Evolutionary conservation across 2,329 filamentous ascomycete species (phyloP), one percentile per base, ranked within the genome.

Genomic region (Microdochium paspali): DNA sequence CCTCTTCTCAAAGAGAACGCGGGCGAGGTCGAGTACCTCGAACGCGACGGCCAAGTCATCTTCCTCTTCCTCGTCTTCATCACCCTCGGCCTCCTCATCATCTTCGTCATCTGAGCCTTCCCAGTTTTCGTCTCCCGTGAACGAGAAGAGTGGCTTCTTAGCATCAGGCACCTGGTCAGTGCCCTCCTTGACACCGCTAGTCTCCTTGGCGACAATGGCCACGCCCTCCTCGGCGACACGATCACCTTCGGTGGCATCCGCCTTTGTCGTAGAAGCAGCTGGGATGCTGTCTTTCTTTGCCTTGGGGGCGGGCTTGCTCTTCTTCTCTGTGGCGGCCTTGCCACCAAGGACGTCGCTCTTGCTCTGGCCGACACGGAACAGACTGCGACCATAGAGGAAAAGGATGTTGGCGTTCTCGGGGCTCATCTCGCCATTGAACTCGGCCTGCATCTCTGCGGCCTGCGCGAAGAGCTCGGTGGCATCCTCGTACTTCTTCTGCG

Each of bases 301-400:
- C 51, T 55, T 64, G 46, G 54, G 61, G 58, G 63, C 69, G 51
- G 60, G 49, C 59, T 65, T 65, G 45, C 60, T 59, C 58, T 73
- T 76, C 49, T 71, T 68, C 66, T 82, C 67, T 60, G 76, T 69
- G 61, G 79, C 65, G 20, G 90, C 85, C 59, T 85, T 86, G 28
- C 86, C 87, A 49, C 93, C 93, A 30, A 98, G 75, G 23, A 98
- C 90, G 61, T 97, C 90, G 62, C 90, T 96, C 67, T 95, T 95
- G 64, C 82, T 84, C 64, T 97, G 87, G 25, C 90, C 93, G 50
- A 97, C 86, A 65, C 90, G 90, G 75, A 95, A 97, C 20, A 98
- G 72, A 48, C 89, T 89, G 62, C 91, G 87, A 13, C 93, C 93
- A 67, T 98, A 98, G 53, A 90, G 80, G 66, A 95, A 98, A 20